Evolutionary conservation across 106 monocot species (phyloP).

Genomic region (Vanilla planifolia): DNA sequence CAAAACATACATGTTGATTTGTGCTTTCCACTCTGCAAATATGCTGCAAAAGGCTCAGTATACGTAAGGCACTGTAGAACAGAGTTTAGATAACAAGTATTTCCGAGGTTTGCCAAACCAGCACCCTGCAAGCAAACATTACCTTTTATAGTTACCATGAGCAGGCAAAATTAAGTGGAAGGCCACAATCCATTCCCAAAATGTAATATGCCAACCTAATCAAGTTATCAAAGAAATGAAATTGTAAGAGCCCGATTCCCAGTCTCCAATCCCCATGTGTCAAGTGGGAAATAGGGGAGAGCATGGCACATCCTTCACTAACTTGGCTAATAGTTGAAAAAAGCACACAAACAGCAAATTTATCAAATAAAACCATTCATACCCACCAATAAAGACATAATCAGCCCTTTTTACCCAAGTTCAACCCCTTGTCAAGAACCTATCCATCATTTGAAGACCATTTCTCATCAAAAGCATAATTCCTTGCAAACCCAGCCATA

Average conservation of each 20-base stretch:
- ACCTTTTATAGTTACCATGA: background rate
- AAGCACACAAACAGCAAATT: no score
- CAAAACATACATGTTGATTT: constrained; percentile 76
- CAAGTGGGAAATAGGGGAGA: background rate
- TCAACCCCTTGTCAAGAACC: no score
- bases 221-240: background rate
- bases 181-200: background rate
- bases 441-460: no score
- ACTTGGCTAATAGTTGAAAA: no score
- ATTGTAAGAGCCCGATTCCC: background rate
- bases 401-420: no score
- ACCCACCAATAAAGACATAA: no score
- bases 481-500: no score
- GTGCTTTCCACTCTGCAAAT: constrained; percentile 94
- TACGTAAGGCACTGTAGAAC: constrained; percentile 98
- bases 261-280: background rate
- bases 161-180: background rate
- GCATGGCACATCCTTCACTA: no score
- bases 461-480: no score
- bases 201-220: no score
- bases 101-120: constrained; percentile 86
- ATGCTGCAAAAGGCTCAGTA: constrained; percentile 96
- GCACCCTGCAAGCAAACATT: constrained; percentile 61
- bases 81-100: constrained; percentile 94
- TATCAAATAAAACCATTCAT: no score